Base-by-base conservation (phyloP, 176 grass and related monocot species). In the Musa beccarii region DNA sequence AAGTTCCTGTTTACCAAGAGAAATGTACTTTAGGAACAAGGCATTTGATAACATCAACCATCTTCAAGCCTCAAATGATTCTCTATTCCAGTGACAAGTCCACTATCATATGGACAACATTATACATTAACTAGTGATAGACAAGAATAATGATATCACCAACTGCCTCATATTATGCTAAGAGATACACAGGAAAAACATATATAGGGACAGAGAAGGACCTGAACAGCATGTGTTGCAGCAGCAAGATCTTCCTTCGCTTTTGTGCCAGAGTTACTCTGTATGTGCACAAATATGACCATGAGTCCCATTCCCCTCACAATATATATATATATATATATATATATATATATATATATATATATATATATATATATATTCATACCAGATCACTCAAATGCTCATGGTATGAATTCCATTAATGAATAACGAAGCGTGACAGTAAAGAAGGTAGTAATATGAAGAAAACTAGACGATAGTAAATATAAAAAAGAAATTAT, bases 231-330 rank as follows among this genome's bases (percentile, higher is more conserved):
- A 87, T 85, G 82, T 75, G 95, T 99, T 62, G 95, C 95, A 66
- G 91, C 88, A 85, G 95, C 95, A 84, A 98, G 95, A 68, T 98
- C 95, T 84, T 94, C 95, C 83, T 94, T 99, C 49, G 95, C 95
- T 81, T 94, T 99, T 79, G 91, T 99, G 71, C 95, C 95, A 14
- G 91, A 99, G 87, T 89, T 94, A 67, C 91, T 99, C 95, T 99
- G 88, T 78, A 43, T 49, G 76, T 43, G 63, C 72, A 86, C 59
- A 50, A 80, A 57, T 70, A 69, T 11, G 59, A 69, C 1, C 54
- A 53, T 69, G 22, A 70, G 17, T 53, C 26, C 28, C 26, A 29
- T 63, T 53, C 1, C 2, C 19, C 49, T 51, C 2, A 53, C 24
- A 80, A 49, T 13, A 54, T 26, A 55, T 54, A 21, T 63, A 10